These are phyloP conservation scores for Nidula niveotomentosa DNA, from an alignment of 1,284 basidiomycete species.

Conservation along the genomic window DNA sequence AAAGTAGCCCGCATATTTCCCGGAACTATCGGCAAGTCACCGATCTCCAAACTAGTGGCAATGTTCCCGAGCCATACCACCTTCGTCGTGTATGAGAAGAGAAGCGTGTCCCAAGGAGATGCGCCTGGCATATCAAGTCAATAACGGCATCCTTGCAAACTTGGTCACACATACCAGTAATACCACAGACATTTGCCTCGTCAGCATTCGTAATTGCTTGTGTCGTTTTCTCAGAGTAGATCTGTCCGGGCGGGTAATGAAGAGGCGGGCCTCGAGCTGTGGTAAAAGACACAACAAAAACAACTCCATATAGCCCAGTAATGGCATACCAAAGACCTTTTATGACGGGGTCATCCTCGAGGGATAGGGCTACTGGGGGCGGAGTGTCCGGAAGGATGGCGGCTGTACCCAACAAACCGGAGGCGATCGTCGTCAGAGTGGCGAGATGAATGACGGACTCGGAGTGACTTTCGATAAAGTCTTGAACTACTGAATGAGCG, in stretches of 20 bases:
- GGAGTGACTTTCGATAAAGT: conserved; percentile 51
- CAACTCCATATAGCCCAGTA: conserved; percentile 2
- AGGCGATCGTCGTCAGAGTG: conserved; percentile 53
- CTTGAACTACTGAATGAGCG: conserved; percentile 51
- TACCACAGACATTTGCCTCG: conserved; percentile 66
- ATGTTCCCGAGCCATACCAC: conserved; percentile 82
- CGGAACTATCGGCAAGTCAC: conserved; percentile 80
- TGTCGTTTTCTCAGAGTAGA: conserved; percentile 75
- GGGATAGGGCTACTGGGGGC: conserved; percentile 17
- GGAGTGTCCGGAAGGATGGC: conserved; percentile 54
- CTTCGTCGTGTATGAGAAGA: conserved; percentile 84
- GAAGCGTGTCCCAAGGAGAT: conserved; percentile 58
- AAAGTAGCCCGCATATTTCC: conserved; percentile 67
- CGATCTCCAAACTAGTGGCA: conserved; percentile 76
- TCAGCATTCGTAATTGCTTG: conserved; percentile 52
- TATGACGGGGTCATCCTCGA: conserved; percentile 14
- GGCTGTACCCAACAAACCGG: conserved; percentile 44
- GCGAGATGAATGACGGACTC: conserved; percentile 70
- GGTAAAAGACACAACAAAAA: conserved; percentile 48
- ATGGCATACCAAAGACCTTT: conserved; percentile 46
- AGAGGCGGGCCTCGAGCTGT: conserved; percentile 74
- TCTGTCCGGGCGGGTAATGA: conserved; percentile 66
- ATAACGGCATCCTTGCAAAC: no score
- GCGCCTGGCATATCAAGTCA: conserved; percentile 24
- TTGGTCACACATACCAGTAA: conserved; percentile 35